A percentile compares a stretch with the other conserved stretches of the same genome.
phyloP scores from a whole-genome alignment of 805 yeast genomes.

The Candida nitratophila region DNA sequence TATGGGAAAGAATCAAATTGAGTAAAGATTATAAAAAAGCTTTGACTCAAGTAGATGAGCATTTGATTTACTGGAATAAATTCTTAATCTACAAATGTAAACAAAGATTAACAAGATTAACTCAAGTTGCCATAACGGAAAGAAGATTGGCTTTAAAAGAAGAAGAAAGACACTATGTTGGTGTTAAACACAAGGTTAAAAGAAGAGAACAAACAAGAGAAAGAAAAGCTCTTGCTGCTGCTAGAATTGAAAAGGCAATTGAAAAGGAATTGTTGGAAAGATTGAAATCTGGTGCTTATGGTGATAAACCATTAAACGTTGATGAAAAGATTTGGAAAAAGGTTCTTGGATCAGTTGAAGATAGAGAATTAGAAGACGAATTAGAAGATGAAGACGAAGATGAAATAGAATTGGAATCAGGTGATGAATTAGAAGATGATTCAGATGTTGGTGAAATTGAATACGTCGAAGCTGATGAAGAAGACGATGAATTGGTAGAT shows the following conservation, averaged over 20 bases:
- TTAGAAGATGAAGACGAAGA: conserved; percentile 11
- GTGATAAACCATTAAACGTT: conserved; percentile 94
- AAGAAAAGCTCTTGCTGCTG: conserved; percentile 94
- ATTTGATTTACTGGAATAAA: conserved; percentile 88
- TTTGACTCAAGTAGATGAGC: conserved; percentile 79
- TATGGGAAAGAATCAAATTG: conserved; percentile 92
- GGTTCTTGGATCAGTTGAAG: conserved; percentile 66
- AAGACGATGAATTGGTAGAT: conserved; percentile 83
- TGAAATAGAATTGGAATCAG: background rate
- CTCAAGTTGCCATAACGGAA: conserved; percentile 93
- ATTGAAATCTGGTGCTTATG: conserved; percentile 95
- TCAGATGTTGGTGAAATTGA: conserved; percentile 72
- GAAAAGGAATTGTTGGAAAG: conserved; percentile 93
- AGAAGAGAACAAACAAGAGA: conserved; percentile 93
- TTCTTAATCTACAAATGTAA: conserved; percentile 89
- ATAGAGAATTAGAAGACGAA: conserved; percentile 45
- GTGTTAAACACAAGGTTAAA: conserved; percentile 88
- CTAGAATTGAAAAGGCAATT: conserved; percentile 92
- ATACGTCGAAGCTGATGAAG: conserved; percentile 85
- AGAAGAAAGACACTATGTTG: conserved; percentile 92
- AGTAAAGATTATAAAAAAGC: conserved; percentile 88
- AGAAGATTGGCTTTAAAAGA: conserved; percentile 86
- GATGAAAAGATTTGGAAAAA: conserved; percentile 95
- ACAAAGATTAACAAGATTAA: conserved; percentile 88
- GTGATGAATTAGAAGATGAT: conserved; percentile 6